Base-by-base conservation (phyloP, 225 moss, liverwort and hornwort species). In the Ulota crispa region DNA sequence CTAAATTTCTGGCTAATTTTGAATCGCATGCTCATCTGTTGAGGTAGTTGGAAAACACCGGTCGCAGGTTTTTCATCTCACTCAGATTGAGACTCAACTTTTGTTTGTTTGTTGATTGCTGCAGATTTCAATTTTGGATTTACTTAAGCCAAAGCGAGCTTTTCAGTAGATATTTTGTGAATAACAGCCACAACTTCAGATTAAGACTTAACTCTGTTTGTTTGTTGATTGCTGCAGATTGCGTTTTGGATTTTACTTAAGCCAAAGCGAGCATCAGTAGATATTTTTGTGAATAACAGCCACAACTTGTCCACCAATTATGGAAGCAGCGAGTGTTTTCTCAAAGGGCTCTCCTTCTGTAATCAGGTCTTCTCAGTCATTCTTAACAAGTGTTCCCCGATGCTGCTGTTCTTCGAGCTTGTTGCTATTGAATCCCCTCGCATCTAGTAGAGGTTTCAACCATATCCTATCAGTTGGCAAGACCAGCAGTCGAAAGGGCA, bases 261-360 rank as follows among this genome's bases (percentile, higher is more conserved):
- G 41, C 42, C 30, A 30, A n/a, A 56, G 18, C 26, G 6, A 56
- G 39, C 55, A 34, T 28, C 52, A 62, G 32, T 27, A 21, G 59
- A 66, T 57, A 57, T n/a, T 59, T 79, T 86, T 53, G 34, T 37
- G 26, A 73, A 63, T 19, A 19, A 27, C 2, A 75, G 42, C 53
- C n/a, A 47, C 76, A 65, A 30, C 6, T 21, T 76, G 16, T 67
- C 31, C 64, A 66, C 20, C 27, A 65, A 82, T 72, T 60, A 87
- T 87, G 87, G 85, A 79, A 87, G 66, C 85, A 75, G 41, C 82
- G 54, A 82, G 72, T 80, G 80, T 85, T 62, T 55, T 85, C 23
- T 82, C 72, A 28, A 69, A 26, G 7, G 82, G 78, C 81, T 68
- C 81, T 28, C 63, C 87, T 64, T 76, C 86, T 41, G 70, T 70